Percentiles rank a stretch among this genome's conserved stretches.
Evolutionary conservation across 495 filamentous ascomycete species (phyloP).

Genomic region (Platismatia glauca): DNA sequence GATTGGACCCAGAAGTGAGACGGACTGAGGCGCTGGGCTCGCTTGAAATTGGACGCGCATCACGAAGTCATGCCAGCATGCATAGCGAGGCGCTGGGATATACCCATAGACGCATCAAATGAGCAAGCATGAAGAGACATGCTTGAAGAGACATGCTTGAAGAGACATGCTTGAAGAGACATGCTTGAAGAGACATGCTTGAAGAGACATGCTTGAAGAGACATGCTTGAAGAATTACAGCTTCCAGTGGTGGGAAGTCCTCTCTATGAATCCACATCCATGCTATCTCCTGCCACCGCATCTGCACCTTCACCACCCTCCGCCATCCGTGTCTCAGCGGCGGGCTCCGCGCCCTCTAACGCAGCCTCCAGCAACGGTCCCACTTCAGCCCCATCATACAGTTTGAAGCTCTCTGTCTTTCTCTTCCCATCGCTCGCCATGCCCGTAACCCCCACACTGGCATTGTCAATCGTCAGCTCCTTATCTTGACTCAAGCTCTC

Average conservation of each 20-base stretch:
- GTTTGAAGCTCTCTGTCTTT: constrained; percentile 72
- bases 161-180: not conserved
- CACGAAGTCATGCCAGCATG: not conserved
- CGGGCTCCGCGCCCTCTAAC: constrained; percentile 62
- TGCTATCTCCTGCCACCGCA: constrained; percentile 27
- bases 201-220: not conserved
- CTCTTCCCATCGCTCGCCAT: constrained; percentile 37
- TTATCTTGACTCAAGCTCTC: constrained; percentile 95
- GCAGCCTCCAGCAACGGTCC: constrained; percentile 51
- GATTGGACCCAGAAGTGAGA: constrained; percentile 67
- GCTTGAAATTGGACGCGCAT: not conserved
- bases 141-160: not conserved
- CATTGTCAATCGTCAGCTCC: constrained; percentile 93
- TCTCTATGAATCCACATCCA: constrained; percentile 39
- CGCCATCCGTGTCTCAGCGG: constrained; percentile 42
- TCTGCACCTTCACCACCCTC: constrained; percentile 39
- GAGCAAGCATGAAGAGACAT: not conserved
- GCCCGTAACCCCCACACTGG: constrained; percentile 79
- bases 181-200: not conserved
- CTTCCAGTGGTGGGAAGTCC: not conserved
- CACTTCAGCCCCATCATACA: constrained; percentile 85
- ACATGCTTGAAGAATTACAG: not conserved
- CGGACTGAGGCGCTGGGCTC: not conserved
- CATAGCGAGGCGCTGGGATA: constrained; percentile 16
- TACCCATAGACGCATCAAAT: constrained; percentile 2